These are phyloP conservation scores for Rhodotorula sphaerocarpa DNA, from an alignment of 768 basidiomycete species.

Conservation along the genomic window DNA sequence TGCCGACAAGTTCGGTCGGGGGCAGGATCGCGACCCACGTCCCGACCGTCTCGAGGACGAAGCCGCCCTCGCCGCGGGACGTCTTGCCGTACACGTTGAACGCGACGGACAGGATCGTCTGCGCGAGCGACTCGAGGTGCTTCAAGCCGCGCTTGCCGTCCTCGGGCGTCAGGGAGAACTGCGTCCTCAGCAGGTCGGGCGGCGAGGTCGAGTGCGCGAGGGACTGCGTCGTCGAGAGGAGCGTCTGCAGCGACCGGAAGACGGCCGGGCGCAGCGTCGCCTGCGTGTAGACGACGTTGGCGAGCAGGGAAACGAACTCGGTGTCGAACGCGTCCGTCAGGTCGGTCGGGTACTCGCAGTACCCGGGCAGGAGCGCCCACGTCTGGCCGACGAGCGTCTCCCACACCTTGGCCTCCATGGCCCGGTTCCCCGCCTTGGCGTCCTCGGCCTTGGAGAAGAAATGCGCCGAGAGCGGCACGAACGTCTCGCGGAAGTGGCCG, in stretches of 20 bases:
- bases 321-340: constrained; percentile 64
- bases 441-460: constrained; percentile 79
- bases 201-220: constrained; percentile 49
- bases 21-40: constrained; percentile 72
- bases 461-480: constrained; percentile 85
- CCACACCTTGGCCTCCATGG: constrained; percentile 85
- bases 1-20: constrained; percentile 63
- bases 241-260: constrained; percentile 65
- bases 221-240: constrained; percentile 70
- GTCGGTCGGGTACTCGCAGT: constrained; percentile 74
- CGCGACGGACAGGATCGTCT: constrained; percentile 88
- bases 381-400: constrained; percentile 84
- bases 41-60: constrained; percentile 79
- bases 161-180: constrained; percentile 52
- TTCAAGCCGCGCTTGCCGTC: constrained; percentile 61
- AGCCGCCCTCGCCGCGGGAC: constrained; percentile 57
- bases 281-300: constrained; percentile 85
- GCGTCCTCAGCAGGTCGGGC: constrained; percentile 43
- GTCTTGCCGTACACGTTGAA: constrained; percentile 90
- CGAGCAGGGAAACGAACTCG: constrained; percentile 77
- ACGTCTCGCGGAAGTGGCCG: constrained; percentile 75
- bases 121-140: constrained; percentile 66
- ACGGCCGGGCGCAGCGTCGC: constrained; percentile 72
- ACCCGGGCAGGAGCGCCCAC: constrained; percentile 84
- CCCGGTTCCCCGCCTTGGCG: constrained; percentile 52